Percentiles rank a stretch among this genome's conserved stretches.
Conservation (phyloP, 345 rosid genomes). For the Isatis tinctoria region DNA sequence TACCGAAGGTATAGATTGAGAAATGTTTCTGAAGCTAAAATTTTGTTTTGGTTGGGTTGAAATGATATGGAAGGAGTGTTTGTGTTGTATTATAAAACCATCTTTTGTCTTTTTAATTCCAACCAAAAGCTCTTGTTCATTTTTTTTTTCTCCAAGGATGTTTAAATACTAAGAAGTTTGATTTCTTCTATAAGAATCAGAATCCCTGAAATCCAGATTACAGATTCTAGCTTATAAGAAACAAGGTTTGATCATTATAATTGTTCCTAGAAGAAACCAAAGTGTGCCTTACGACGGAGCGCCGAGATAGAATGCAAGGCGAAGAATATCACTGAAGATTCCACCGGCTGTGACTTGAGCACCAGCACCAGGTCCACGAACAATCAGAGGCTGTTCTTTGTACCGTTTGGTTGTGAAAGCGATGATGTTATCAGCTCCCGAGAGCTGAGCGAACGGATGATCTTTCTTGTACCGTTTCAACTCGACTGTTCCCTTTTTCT, state of each 20-base stretch:
- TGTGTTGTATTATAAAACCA: constrained; percentile 15
- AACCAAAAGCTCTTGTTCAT: not conserved
- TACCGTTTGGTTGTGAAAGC: constrained; percentile 93
- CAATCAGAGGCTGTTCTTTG: constrained; percentile 84
- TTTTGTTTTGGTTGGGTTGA: not conserved
- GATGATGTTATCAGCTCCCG: constrained; percentile 91
- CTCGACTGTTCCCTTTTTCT: constrained; percentile 62
- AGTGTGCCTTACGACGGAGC: constrained; percentile 65
- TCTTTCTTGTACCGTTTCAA: constrained; percentile 72
- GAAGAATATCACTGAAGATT: constrained; percentile 82
- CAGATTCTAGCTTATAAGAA: constrained; percentile 6
- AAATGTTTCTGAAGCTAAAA: not conserved
- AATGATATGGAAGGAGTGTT: not conserved
- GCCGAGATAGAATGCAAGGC: constrained; percentile 89
- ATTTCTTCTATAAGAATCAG: constrained; percentile 8
- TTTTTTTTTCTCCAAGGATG: not conserved
- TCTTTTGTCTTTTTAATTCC: not conserved
- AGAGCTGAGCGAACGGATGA: constrained; percentile 91
- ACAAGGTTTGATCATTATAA: not conserved
- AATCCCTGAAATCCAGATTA: not conserved
- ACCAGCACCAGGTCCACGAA: constrained; percentile 98
- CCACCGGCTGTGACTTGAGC: constrained; percentile 99
- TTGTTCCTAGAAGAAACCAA: constrained; percentile 11
- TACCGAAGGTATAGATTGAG: not conserved
- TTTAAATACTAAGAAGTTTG: constrained; percentile 12